Conservation (phyloP, 306 rosid genomes). For the Gillenia trifoliata region DNA sequence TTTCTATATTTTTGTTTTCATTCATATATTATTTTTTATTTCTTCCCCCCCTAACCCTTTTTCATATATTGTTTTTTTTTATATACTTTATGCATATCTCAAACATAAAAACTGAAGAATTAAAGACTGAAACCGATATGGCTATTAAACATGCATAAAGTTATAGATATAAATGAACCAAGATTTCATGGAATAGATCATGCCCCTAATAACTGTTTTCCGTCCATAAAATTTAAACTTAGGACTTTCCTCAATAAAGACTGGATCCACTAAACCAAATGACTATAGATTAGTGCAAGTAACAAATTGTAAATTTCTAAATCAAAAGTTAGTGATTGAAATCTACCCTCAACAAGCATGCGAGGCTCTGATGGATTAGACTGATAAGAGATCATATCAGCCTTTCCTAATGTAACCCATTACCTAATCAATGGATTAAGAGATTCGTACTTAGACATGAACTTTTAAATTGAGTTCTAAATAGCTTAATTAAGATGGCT, state of each 20-base stretch:
- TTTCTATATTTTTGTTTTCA: no score
- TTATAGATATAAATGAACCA: neutral
- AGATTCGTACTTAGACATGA: neutral
- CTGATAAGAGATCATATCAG: slow-evolving; percentile 22
- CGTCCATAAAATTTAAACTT: no score
- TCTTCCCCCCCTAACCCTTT: no score
- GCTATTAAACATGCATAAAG: neutral
- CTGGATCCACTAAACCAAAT: no score
- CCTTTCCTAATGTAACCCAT: slow-evolving; percentile 7
- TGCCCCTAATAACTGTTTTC: neutral
- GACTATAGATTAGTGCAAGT: no score
- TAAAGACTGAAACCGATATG: no score
- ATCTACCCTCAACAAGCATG: neutral
- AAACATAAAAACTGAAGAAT: no score
- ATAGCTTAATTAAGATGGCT: neutral
- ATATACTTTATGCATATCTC: no score
- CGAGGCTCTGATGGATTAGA: neutral
- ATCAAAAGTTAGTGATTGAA: slow-evolving; percentile 2
- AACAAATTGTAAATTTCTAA: neutral
- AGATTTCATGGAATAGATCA: neutral
- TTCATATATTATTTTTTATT: no score
- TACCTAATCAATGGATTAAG: slow-evolving; percentile 6
- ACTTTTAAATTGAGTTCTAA: no score
- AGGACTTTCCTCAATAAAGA: no score
- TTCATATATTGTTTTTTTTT: no score